Conservation (phyloP, 176 grass and related monocot genomes). For the Calamus simplicifolius region DNA sequence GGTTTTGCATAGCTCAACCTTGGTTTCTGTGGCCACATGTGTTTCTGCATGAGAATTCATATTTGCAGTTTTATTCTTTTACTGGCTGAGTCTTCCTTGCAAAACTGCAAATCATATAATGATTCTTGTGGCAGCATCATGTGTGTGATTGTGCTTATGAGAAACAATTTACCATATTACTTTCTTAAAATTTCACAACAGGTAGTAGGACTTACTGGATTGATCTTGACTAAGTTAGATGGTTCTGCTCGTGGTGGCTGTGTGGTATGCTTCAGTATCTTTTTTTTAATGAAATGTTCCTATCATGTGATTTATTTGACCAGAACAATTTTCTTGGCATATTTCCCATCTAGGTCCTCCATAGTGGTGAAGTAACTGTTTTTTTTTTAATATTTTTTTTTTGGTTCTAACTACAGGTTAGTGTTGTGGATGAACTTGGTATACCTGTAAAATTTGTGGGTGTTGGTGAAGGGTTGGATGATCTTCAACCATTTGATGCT, state of each 20-base stretch:
- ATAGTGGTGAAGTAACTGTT: not conserved
- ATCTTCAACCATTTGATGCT: conserved; percentile 88
- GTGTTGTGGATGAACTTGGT: conserved; percentile 89
- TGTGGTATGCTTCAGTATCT: conserved; percentile 43
- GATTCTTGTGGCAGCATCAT: too few relatives aligned
- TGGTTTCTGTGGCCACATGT: too few relatives aligned
- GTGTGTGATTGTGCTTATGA: too few relatives aligned
- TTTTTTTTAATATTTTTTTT: not conserved
- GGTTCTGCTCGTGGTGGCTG: conserved; percentile 85
- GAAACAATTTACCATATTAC: too few relatives aligned
- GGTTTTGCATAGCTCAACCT: too few relatives aligned
- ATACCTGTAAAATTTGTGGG: conserved; percentile 95
- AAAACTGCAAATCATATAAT: too few relatives aligned
- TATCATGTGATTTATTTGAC: too few relatives aligned
- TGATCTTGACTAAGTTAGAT: conserved; percentile 80
- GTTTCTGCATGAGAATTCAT: too few relatives aligned
- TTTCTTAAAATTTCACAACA: conserved; percentile 21
- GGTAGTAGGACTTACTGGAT: conserved; percentile 94
- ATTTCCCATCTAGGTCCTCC: not conserved
- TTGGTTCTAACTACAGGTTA: conserved; percentile 46
- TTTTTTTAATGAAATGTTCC: not conserved
- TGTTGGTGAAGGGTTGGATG: conserved; percentile 87
- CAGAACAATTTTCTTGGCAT: not conserved
- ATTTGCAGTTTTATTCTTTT: too few relatives aligned
- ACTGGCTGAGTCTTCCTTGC: too few relatives aligned